Evolutionary conservation across 106 monocot genomes (phyloP), one percentile per base, ranked within the genome.

Genomic region (Posidonia australis): DNA sequence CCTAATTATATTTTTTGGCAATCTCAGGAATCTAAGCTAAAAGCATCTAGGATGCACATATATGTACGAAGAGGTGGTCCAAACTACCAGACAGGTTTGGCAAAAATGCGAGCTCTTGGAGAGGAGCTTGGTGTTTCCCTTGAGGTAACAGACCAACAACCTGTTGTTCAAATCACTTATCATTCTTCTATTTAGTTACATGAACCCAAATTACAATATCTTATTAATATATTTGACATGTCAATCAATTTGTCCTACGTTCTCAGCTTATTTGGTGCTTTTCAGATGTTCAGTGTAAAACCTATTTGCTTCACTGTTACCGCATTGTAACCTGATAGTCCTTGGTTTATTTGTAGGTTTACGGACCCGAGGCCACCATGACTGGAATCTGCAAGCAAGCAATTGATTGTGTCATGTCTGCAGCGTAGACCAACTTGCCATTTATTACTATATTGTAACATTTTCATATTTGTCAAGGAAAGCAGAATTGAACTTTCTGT

Each of bases 381-480:
- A 93, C 93, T 5, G 86, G 89, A 27, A 89, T 94, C 13, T 94
- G 93, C 81, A 89, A 88, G 61, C 78, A 84, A 70, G 93, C 93
- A 7, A 89, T 94, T 45, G 77, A 94, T 25, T 94, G 89, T 71
- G 60, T 92, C 69, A 87, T 78, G 76, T 57, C 82, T 12, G 71
- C 75, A 12, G 82, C 84, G 45, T 65, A 60, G 45, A 49, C 0
- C 13, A 17, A 17, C 13, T 19, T 17, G 49, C n/a, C 16, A 49
- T 49, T 49, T 49, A 3, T 12, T 12, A 49, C 13, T 3, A 49
- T 17, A 17, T 49, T 49, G 3, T 3, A 0, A 49, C n/a, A n/a
- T 49, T 17, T 49, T 49, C 49, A 2, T 36, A 36, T 2, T 36
- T 36, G 36, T 36, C 36, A 36, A 7, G 36, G 5, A 36, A 36